These are phyloP conservation scores for Cercophora sp. DNA, from an alignment of 495 filamentous ascomycete species.

Conservation along the genomic window DNA sequence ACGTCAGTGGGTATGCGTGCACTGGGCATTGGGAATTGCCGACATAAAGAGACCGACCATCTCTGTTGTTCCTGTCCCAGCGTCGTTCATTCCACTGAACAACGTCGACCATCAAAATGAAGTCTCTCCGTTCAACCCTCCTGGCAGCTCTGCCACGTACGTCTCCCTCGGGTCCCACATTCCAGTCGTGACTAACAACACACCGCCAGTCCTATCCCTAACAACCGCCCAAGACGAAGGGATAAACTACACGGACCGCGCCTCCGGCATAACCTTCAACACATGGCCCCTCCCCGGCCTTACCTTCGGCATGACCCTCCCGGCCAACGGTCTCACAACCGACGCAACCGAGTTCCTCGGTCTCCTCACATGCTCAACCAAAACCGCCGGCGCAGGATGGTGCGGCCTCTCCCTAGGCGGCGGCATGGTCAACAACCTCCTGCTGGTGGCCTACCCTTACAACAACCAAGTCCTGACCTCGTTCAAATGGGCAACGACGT, in stretches of 20 bases:
- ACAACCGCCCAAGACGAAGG: slow-evolving; percentile 9
- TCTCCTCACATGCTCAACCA: slow-evolving; percentile 22
- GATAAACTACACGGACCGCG: slow-evolving; percentile 29
- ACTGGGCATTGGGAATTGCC: too few species aligned
- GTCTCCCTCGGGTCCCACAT: neutral
- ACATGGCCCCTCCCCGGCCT: slow-evolving; percentile 30
- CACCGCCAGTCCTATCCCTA: neutral
- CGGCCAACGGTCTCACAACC: slow-evolving; percentile 37
- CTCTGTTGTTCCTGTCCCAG: neutral
- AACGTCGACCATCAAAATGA: neutral
- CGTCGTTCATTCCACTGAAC: neutral
- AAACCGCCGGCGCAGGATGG: slow-evolving; percentile 38
- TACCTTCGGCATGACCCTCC: slow-evolving; percentile 51
- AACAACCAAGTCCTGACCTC: slow-evolving; percentile 40
- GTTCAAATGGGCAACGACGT: slow-evolving; percentile 51
- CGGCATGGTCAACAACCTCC: slow-evolving; percentile 50
- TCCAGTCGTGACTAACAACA: neutral
- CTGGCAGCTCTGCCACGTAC: slow-evolving; percentile 3
- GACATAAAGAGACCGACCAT: neutral
- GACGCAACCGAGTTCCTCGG: slow-evolving; percentile 54
- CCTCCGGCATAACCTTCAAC: slow-evolving; percentile 36
- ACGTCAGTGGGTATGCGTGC: too few species aligned
- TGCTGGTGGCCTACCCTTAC: slow-evolving; percentile 52
- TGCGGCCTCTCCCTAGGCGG: slow-evolving; percentile 51
- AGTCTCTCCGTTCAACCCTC: neutral